Evolutionary conservation across 2,329 filamentous ascomycete genomes (phyloP), one percentile per base, ranked within the genome.

Genomic region (Knoxdaviesia capensis): DNA sequence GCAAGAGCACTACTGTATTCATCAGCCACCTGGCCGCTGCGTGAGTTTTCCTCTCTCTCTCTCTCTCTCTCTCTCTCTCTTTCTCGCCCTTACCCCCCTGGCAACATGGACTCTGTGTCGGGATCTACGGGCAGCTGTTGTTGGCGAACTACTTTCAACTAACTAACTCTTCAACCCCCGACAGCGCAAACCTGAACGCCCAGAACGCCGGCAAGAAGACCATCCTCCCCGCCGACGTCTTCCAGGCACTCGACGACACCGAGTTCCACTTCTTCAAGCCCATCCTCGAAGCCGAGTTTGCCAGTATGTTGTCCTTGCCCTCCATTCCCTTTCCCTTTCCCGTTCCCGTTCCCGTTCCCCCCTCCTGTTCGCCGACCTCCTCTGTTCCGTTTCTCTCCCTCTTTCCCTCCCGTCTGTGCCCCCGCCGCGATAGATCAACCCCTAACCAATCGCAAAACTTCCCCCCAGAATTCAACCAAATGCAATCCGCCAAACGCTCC

Each of bases 1-100:
- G 74, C 49, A 87, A 87, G 60, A 81, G 80, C 57, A 79, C 83
- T 6, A 87, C 80, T 1, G 77, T 90, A 0, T 90, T 90, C 53
- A 79, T 90, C 50, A 88, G 74, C 59, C 83, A 87, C 56, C 64
- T 90, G 32, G 77, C 80, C 38, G 70, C 74, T 46, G 71, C 77
- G 82, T 88, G 68, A 43, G 78, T 66, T 28, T 33, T 10, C 30
- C 9, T 36, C 5, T 36, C n/a, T 6, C 6, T n/a, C n/a, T n/a
- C n/a, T n/a, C n/a, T 34, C 31, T 20, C 1, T 3, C n/a, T 31
- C 31, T 28, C 33, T 36, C 6, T 31, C 29, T 38, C 31, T 30
- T 9, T 38, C 32, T 20, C 37, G 41, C 30, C 9, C 31, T n/a
- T 39, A 29, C 20, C 31, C 8, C 29, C 36, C 40, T 50, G 38